Base-by-base conservation (phyloP, 768 basidiomycete species). In the Infundibulicybe gibba region DNA sequence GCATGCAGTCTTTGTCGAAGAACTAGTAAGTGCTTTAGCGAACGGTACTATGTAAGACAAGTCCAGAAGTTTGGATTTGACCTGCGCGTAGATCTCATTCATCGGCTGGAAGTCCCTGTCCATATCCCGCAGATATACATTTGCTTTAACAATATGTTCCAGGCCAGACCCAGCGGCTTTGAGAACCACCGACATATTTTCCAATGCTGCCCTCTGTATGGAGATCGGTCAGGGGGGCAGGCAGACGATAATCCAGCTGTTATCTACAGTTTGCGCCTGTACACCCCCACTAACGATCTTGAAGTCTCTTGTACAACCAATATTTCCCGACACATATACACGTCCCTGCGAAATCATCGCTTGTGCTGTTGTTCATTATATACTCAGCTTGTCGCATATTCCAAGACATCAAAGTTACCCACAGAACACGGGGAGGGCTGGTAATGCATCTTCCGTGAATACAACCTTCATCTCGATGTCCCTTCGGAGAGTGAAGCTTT, bases 1-100 rank as follows among this genome's bases (percentile, higher is more conserved):
- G 82, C 49, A 77, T 63, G 16, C 61, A 66, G 11, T 63, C 62
- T 43, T 59, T 59, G 16, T 67, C 58, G 49, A 81, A 80, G 55
- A 76, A 80, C 80, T 82, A n/a, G 41, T 16, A 6, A 25, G 20
- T 32, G 33, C 13, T 16, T 32, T 5, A 21, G 14, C 31, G 15
- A 13, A 15, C 3, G n/a, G n/a, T n/a, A n/a, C n/a, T n/a, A n/a
- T n/a, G n/a, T n/a, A n/a, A n/a, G n/a, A n/a, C n/a, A n/a, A n/a
- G n/a, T n/a, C n/a, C n/a, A 20, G 32, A 33, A 48, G 15, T n/a
- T n/a, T n/a, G 31, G 10, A 39, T 12, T 12, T 3, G 30, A 70
- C 72, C 56, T 69, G 56, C 21, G 56, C 41, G 41, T 73, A 75
- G 1, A 66, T 62, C 34, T 68, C 64, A 43, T 75, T 73, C 66